Evolutionary conservation across 1,139 yeast species (phyloP).

Genomic region (Geotrichum phurueaensis): DNA sequence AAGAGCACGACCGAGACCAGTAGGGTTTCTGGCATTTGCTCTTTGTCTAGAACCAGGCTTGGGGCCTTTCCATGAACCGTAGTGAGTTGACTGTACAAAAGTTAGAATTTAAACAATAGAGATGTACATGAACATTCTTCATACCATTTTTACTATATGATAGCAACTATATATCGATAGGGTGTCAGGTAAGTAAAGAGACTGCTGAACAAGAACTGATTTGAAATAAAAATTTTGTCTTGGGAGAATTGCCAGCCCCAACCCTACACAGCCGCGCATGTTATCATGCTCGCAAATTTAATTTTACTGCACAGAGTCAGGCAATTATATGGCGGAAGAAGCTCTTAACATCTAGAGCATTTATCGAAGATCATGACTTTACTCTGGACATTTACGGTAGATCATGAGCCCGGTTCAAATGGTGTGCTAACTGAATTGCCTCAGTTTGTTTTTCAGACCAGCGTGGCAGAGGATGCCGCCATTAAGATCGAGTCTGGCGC

Average conservation of each 20-base stretch:
- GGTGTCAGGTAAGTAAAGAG: not conserved
- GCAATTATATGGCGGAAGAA: too few relatives aligned
- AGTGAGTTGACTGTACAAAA: constrained; percentile 11
- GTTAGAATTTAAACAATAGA: not conserved
- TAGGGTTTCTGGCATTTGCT: constrained; percentile 73
- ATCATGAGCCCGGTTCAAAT: not conserved
- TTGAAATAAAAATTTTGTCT: not conserved
- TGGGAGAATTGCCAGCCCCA: not conserved
- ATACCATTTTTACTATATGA: constrained; percentile 4
- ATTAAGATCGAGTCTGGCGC: not conserved
- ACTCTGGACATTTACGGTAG: constrained; percentile 7
- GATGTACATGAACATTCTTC: not conserved
- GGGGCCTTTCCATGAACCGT: constrained; percentile 76
- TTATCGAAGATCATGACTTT: not conserved
- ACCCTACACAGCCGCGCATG: not conserved
- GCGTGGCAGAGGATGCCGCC: not conserved
- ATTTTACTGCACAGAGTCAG: too few relatives aligned
- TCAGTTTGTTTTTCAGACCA: not conserved
- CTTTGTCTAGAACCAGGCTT: constrained; percentile 53
- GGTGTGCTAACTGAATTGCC: not conserved
- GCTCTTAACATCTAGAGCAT: too few relatives aligned
- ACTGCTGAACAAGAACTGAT: not conserved
- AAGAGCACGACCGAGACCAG: constrained; percentile 82
- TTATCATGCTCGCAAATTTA: not conserved
- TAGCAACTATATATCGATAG: not conserved